Evolutionary conservation across 208 protist species (phyloP).

Genomic region (Phytomonas serpens): DNA sequence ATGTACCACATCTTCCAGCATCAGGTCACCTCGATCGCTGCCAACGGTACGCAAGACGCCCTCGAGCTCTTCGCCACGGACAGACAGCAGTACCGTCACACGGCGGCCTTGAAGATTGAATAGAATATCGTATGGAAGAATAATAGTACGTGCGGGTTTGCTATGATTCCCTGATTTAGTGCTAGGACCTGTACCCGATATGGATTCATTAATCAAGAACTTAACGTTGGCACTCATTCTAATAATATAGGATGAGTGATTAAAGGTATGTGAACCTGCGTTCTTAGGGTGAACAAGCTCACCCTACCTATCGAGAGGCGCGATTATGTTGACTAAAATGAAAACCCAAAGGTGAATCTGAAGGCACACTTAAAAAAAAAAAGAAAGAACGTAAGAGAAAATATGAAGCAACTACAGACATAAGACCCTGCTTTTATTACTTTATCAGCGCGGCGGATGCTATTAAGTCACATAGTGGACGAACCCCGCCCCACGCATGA

Average conservation of each 20-base stretch:
- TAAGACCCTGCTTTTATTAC: neutral
- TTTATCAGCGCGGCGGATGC: neutral
- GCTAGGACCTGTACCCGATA: neutral
- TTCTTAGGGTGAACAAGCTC: neutral
- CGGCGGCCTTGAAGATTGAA: constrained; percentile 53
- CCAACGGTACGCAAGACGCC: constrained; percentile 55
- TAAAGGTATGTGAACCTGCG: neutral
- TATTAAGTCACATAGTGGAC: neutral
- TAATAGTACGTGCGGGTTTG: constrained; percentile 11
- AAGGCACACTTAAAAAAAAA: neutral
- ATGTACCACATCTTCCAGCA: constrained; percentile 61
- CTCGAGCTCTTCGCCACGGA: constrained; percentile 47
- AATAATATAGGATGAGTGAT: neutral
- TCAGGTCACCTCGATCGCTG: constrained; percentile 57
- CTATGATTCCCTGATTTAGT: neutral
- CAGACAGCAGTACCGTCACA: constrained; percentile 63
- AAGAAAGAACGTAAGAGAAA: neutral
- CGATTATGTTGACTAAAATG: neutral
- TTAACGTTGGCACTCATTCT: constrained; percentile 27
- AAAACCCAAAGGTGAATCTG: neutral
- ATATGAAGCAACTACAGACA: neutral
- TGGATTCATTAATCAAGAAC: constrained; percentile 11
- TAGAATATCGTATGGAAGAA: constrained; percentile 70
- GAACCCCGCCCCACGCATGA: neutral
- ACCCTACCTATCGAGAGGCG: neutral